These are phyloP conservation scores for Iris pallida DNA, from an alignment of 116 monocot genomes.

Conservation along the genomic window DNA sequence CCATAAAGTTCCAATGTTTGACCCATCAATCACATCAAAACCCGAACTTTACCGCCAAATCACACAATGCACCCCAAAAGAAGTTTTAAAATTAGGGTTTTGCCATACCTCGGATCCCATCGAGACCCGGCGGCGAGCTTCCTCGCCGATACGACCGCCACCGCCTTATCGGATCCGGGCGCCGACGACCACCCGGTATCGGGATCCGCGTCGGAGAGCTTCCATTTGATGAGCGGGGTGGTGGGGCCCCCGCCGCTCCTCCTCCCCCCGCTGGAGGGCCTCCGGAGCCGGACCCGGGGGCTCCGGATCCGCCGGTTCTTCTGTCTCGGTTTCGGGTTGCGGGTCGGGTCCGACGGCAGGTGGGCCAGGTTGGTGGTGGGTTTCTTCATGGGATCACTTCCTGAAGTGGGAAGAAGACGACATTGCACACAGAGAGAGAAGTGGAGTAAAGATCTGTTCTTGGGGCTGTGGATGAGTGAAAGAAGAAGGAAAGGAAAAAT, in stretches of 20 bases:
- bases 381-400: neutral
- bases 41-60: neutral
- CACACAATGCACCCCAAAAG: neutral
- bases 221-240: conserved; percentile 49
- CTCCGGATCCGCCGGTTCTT: conserved; percentile 9
- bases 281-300: neutral
- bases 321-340: conserved; percentile 4
- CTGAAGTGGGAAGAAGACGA: too few relatives aligned
- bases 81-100: neutral
- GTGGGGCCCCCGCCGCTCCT: conserved; percentile 16
- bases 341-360: neutral
- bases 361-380: neutral
- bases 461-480: too few relatives aligned
- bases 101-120: conserved; percentile 13
- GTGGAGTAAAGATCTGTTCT: too few relatives aligned
- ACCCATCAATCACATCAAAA: conserved; percentile 7
- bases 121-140: conserved; percentile 77
- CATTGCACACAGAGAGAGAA: too few relatives aligned
- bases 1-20: neutral
- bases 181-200: neutral
- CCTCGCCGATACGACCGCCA: conserved; percentile 1
- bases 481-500: too few relatives aligned
- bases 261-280: neutral
- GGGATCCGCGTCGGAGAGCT: conserved; percentile 25
- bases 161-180: neutral